phyloP scores from a whole-genome alignment of 164 flowering plant genomes.

The Tinospora cordifolia region DNA sequence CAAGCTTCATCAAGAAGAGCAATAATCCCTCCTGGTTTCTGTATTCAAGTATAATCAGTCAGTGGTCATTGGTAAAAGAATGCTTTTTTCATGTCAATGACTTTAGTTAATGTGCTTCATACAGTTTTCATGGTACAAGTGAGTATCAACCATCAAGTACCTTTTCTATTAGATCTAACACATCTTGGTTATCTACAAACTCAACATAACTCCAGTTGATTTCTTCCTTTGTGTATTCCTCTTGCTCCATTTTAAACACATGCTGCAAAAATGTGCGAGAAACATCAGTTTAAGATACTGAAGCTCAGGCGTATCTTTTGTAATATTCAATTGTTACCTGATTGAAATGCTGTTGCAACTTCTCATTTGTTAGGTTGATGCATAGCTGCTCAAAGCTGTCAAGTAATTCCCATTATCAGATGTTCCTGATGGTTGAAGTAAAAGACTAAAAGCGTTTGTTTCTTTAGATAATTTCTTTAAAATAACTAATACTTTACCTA shows the following conservation, averaged over 20 bases:
- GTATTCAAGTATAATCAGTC: slow-evolving; percentile 21
- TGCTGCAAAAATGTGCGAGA: slow-evolving; percentile 38
- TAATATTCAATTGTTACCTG: slow-evolving; percentile 34
- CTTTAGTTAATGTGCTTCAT: not conserved
- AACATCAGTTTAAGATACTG: not conserved
- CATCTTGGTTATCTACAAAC: slow-evolving; percentile 86
- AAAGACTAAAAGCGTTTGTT: not conserved
- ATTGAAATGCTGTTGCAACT: slow-evolving; percentile 87
- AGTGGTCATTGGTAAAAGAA: not conserved
- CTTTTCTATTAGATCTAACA: slow-evolving; percentile 78
- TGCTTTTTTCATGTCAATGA: not conserved
- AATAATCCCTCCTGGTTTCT: slow-evolving; percentile 88
- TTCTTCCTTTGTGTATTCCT: slow-evolving; percentile 71
- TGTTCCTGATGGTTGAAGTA: not conserved
- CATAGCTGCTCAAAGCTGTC: slow-evolving; percentile 87
- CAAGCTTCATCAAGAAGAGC: slow-evolving; percentile 91
- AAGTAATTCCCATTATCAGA: slow-evolving; percentile 16
- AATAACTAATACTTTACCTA: slow-evolving; percentile 37
- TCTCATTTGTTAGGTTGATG: slow-evolving; percentile 85
- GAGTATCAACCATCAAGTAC: slow-evolving; percentile 23
- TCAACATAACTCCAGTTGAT: slow-evolving; percentile 91
- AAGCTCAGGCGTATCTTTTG: not conserved
- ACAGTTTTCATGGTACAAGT: not conserved
- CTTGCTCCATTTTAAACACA: slow-evolving; percentile 89
- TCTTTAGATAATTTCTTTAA: not conserved